A percentile compares a stretch with the other conserved stretches of the same genome.
Conservation (phyloP, 805 yeast genomes). For the Kuraishia borneana region DNA sequence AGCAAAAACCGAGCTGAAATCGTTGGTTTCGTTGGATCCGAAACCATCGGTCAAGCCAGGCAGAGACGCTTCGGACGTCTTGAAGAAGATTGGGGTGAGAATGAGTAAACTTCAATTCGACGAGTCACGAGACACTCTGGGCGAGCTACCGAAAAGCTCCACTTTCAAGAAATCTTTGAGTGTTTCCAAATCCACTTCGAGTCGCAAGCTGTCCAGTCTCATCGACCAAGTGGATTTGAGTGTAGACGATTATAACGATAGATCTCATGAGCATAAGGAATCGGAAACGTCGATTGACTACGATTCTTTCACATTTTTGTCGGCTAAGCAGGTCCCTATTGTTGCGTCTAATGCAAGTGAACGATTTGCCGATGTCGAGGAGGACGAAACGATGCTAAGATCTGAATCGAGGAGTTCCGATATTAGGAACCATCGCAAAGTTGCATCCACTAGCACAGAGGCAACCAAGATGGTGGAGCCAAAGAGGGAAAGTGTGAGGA, state of each 20-base stretch:
- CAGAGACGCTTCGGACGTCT: constrained; percentile 11
- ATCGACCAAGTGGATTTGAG: constrained; percentile 2
- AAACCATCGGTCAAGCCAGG: constrained; percentile 5
- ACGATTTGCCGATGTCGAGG: constrained; percentile 19
- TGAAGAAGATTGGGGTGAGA: constrained; percentile 17
- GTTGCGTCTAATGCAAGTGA: constrained; percentile 10
- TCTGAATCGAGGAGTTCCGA: constrained; percentile 7
- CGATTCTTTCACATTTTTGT: constrained; percentile 19
- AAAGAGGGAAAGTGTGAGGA: constrained; percentile 7
- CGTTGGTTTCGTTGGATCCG: constrained; percentile 13
- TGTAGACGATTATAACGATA: constrained; percentile 4
- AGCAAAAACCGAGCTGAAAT: not conserved
- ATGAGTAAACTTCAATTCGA: constrained; percentile 7
- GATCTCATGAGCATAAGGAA: constrained; percentile 10
- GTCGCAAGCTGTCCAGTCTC: constrained; percentile 12
- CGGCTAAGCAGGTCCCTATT: constrained; percentile 18
- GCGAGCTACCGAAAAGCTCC: not conserved
- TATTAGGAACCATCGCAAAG: constrained; percentile 16
- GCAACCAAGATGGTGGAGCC: constrained; percentile 16
- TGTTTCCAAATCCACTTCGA: constrained; percentile 12
- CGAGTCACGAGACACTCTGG: not conserved
- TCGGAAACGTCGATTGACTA: constrained; percentile 16
- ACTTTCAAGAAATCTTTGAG: constrained; percentile 1
- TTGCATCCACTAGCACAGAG: constrained; percentile 11
- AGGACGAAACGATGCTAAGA: constrained; percentile 3